Conservation (phyloP, 2,329 filamentous ascomycete genomes). For the Huntiella bhutanensis region DNA sequence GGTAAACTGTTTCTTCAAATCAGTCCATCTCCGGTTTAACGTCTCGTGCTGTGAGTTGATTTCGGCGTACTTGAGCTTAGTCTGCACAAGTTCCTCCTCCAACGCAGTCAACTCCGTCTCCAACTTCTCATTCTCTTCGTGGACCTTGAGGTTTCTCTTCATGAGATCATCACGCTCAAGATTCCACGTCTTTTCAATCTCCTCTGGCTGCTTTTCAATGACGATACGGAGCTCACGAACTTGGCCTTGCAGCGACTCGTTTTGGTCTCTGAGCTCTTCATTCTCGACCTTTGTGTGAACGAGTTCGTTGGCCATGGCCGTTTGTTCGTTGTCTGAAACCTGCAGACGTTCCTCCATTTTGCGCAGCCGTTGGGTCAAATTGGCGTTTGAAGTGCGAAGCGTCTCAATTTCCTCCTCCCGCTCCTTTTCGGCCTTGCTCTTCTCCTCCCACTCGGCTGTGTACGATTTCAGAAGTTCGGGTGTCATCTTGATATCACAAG, state of each 20-base stretch:
- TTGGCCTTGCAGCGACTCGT: slow-evolving; percentile 71
- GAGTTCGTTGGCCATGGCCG: slow-evolving; percentile 74
- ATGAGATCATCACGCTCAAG: slow-evolving; percentile 81
- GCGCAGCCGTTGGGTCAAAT: slow-evolving; percentile 58
- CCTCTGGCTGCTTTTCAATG: slow-evolving; percentile 73
- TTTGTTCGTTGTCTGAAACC: slow-evolving; percentile 75
- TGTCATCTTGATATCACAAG: slow-evolving; percentile 71
- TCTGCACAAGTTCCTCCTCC: slow-evolving; percentile 78
- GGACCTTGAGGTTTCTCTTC: slow-evolving; percentile 79
- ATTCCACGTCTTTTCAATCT: slow-evolving; percentile 67
- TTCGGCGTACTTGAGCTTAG: slow-evolving; percentile 91
- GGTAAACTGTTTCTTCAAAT: slow-evolving; percentile 43
- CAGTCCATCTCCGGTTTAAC: slow-evolving; percentile 58
- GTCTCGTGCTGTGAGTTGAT: slow-evolving; percentile 53
- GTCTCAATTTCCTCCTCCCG: slow-evolving; percentile 64
- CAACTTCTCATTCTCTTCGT: slow-evolving; percentile 74
- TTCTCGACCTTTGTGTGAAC: slow-evolving; percentile 89
- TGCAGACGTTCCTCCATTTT: slow-evolving; percentile 75
- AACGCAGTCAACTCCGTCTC: slow-evolving; percentile 84
- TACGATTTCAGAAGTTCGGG: slow-evolving; percentile 68
- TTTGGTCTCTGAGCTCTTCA: slow-evolving; percentile 71
- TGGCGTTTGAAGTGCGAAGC: slow-evolving; percentile 46
- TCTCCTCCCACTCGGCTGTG: slow-evolving; percentile 79
- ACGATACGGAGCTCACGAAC: slow-evolving; percentile 70
- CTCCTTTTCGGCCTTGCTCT: slow-evolving; percentile 62